Evolutionary conservation across 306 rosid species (phyloP), one percentile per base, ranked within the genome.

Genomic region (Dryas alaskensis): DNA sequence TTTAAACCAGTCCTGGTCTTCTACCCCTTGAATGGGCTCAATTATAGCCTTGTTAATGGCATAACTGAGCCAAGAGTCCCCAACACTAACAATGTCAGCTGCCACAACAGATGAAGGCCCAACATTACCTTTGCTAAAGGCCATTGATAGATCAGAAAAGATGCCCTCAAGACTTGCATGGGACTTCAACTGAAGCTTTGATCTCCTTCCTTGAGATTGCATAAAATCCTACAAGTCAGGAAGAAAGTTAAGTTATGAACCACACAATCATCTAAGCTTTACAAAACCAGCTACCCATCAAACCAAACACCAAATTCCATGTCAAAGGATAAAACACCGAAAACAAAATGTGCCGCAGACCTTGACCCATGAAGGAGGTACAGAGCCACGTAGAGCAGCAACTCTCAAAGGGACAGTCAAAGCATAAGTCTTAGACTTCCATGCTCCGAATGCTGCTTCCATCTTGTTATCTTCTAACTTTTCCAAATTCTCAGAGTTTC

Each of bases 301-400:
- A 60, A 60, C 9, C 43, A 6, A 11, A 60, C 8, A 44, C 61
- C 10, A 52, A 48, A 75, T 54, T 19, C 22, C 16, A 67, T n/a
- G 10, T 55, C 45, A 73, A 43, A 57, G 10, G 25, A 59, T 5
- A 7, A 63, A 80, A 25, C 57, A 58, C 48, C 58, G 63, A 49
- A 53, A 67, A 42, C 10, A 67, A 81, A 60, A 60, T 39, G 14
- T 39, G 27, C 54, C 8, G 77, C 79, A 70, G 49, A 88, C 98
- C 93, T 91, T 93, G 83, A 89, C 70, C 98, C 98, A 93, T 11
- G 98, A 86, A 76, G 97, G 98, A 86, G 98, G 98, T 45, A 93
- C 43, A 74, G 98, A 91, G 76, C 96, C 89, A 49, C 91, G 92
- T 10, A 93, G 87, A 80, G 96, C 97, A 81, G 87, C 87, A 75